Percentiles rank a stretch among this genome's conserved stretches.
Evolutionary conservation across 2,329 filamentous ascomycete species (phyloP).

Genomic region (Trichoderma afroharzianum): DNA sequence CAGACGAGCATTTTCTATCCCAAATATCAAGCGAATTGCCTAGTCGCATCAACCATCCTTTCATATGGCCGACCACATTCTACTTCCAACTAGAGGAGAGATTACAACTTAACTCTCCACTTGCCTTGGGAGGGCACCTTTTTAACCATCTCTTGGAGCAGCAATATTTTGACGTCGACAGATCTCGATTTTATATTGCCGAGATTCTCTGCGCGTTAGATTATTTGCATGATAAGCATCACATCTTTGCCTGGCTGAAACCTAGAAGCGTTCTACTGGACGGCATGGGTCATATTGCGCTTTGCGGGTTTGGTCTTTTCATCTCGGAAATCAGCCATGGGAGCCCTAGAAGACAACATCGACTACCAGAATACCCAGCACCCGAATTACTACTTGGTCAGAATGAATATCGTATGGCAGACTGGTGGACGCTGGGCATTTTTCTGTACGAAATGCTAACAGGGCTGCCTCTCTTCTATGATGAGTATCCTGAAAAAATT

Average conservation of each 20-base stretch:
- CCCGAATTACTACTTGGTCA: conserved; percentile 80
- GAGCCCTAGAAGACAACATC: conserved; percentile 61
- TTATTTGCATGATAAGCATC: conserved; percentile 85
- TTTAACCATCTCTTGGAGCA: conserved; percentile 88
- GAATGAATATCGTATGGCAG: conserved; percentile 87
- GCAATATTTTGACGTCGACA: conserved; percentile 85
- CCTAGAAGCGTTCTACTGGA: conserved; percentile 84
- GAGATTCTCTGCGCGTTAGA: conserved; percentile 84
- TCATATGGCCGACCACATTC: conserved; percentile 74
- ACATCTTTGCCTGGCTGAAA: conserved; percentile 67
- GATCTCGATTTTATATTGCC: conserved; percentile 83
- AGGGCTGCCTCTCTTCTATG: conserved; percentile 83
- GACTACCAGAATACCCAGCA: conserved; percentile 87
- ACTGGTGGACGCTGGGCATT: conserved; percentile 91
- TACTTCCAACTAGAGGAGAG: background rate
- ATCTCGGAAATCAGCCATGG: conserved; percentile 94
- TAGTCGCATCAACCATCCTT: conserved; percentile 84
- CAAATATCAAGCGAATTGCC: background rate
- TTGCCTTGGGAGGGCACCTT: conserved; percentile 84
- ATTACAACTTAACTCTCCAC: conserved; percentile 68
- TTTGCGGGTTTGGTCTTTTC: conserved; percentile 88
- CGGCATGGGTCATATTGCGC: conserved; percentile 83
- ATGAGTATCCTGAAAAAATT: conserved; percentile 35
- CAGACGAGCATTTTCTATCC: background rate
- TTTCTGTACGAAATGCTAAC: conserved; percentile 94